phyloP scores from a whole-genome alignment of 768 basidiomycete species.

The Russula sp. region DNA sequence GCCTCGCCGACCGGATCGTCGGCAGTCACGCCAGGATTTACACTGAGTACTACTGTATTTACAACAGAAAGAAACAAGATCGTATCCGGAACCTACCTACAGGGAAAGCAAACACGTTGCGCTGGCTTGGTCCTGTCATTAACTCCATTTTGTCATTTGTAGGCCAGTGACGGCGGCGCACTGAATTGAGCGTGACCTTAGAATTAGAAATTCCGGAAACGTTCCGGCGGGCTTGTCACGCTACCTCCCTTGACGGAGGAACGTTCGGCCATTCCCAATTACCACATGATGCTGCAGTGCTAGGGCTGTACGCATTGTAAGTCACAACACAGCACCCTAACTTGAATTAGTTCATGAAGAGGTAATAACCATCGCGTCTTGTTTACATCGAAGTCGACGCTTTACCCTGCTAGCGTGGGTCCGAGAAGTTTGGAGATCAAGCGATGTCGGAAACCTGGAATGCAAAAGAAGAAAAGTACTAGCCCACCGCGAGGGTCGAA shows the following conservation, averaged over 20 bases:
- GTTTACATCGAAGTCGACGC: not conserved
- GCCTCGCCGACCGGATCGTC: not conserved
- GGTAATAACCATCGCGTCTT: not conserved
- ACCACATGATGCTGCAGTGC: not conserved
- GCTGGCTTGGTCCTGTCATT: too few species aligned
- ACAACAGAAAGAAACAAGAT: not conserved
- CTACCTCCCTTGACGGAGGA: not conserved
- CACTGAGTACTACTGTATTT: too few species aligned
- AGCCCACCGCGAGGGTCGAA: conserved; percentile 62
- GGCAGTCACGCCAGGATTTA: not conserved
- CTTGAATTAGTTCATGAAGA: too few species aligned
- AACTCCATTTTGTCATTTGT: not conserved
- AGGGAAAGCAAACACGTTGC: not conserved
- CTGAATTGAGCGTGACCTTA: too few species aligned
- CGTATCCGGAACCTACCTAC: not conserved
- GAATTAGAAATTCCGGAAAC: too few species aligned
- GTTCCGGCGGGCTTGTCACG: too few species aligned
- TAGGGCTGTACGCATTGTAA: not conserved
- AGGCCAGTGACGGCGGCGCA: not conserved
- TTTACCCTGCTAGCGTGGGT: not conserved
- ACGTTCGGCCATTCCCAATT: not conserved
- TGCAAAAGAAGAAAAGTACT: not conserved
- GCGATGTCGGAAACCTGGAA: not conserved
- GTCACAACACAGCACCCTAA: too few species aligned
- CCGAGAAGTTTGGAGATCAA: not conserved